Base-by-base conservation (phyloP, 2,329 filamentous ascomycete genomes). In the Cladosporium sp. region DNA sequence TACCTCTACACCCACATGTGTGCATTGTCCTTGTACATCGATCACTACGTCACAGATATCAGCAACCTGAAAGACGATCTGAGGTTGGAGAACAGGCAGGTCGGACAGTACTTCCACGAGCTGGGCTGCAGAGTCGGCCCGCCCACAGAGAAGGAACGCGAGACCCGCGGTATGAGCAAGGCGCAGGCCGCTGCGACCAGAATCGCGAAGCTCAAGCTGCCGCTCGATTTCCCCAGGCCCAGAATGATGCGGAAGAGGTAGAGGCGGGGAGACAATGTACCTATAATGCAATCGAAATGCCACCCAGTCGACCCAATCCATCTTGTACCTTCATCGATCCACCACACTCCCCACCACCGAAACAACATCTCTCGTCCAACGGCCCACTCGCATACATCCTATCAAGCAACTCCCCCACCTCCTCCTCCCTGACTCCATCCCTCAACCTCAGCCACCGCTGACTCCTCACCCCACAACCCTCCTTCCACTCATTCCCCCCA, bases 181-280 rank as follows among this genome's bases (percentile, higher is more conserved):
- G 80, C 80, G 1, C 77, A 82, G 63, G 79, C 77, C 3, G 68
- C 70, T 16, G 81, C 81, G 52, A 82, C 83, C 56, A 78, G 71
- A 55, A 72, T 91, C 46, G 90, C 87, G 10, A 83, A 83, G 60
- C 73, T 97, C 62, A 81, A 79, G 61, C 69, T 96, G 57, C 93
- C 93, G 3, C 73, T 96, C 43, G 79, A 84, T 54, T 96, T 96
- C 67, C 93, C 92, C 1, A 90, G 86, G 73, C 66, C 73, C 63
- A 64, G 71, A 65, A 59, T 49, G 42, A 49, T 50, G 37, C 48
- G 52, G 7, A 49, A 52, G 46, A 54, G 44, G 46, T 54, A 49
- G 41, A 49, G 14, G 19, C 16, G 37, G 10, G 28, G 10, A 35
- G 13, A 19, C 14, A 13, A 35, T 46, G 33, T 52, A 50, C 32